Evolutionary conservation across 345 rosid species (phyloP), one percentile per base, ranked within the genome.

Genomic region (Aquilaria sinensis): DNA sequence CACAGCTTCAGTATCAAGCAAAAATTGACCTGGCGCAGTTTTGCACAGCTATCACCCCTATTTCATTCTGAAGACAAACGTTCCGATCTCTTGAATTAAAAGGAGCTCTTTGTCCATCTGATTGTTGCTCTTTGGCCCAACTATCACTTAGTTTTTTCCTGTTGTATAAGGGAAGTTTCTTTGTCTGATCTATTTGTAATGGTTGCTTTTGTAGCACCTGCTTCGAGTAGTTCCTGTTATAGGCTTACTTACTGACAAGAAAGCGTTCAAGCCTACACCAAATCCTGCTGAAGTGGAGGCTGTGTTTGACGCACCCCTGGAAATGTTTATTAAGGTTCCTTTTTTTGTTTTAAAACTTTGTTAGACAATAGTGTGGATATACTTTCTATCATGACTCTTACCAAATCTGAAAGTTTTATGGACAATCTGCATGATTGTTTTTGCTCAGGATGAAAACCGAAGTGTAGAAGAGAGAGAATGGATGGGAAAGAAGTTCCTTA

Each of bases 241-340:
- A 3, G 85, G 83, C 5, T 69, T 84, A 51, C 74, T 89, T 14
- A 49, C 6, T 1, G 68, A 87, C 56, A 75, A 69, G 71, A 63
- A 76, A n/a, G 74, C 80, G 10, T 86, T 74, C 77, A 58, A 43
- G 56, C 92, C 91, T 14, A 16, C 57, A 29, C 80, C 55, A 11
- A 75, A 70, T 75, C 67, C 83, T 57, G 70, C 69, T 37, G 89
- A 87, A 77, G 89, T 85, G 4, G 85, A 90, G 76, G 80, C 75
- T 5, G 74, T 90, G 60, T 85, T 86, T 15, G 86, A 89, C 71
- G 85, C 67, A 31, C 89, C 94, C 0, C 68, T 86, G 15, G 89
- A 85, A 58, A 89, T 89, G 93, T 89, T 89, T 72, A 81, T 89
- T 32, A 80, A 85, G 93, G 91, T 81, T 61, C 12, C 48, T 12